A percentile compares a stretch with the other conserved stretches of the same genome.
phyloP scores from a whole-genome alignment of 1,284 basidiomycete genomes.

The Sanghuangporus sanghuang region DNA sequence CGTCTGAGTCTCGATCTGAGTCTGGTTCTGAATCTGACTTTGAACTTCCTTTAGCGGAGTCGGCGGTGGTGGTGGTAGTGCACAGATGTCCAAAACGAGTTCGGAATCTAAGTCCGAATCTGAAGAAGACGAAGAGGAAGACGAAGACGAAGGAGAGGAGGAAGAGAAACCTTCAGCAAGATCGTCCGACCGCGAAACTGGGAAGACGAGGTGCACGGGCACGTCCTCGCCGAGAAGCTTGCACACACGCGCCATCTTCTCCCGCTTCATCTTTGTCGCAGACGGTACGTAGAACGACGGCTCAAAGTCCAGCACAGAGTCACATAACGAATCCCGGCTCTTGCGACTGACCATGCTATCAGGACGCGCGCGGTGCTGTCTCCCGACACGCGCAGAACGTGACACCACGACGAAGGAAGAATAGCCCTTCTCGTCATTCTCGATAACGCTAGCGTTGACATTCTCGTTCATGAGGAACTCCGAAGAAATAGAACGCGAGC shows the following conservation, averaged over 20 bases:
- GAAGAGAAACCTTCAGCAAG: background rate
- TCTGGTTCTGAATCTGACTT: background rate
- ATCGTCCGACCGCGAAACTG: background rate
- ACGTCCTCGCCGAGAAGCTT: constrained; percentile 17
- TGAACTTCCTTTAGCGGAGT: background rate
- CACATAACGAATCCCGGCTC: constrained; percentile 8
- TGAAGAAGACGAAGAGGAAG: background rate
- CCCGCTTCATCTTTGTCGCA: constrained; percentile 4
- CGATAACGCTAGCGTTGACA: background rate
- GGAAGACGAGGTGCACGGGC: constrained; percentile 15
- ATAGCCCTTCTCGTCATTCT: background rate
- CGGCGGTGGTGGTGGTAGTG: background rate
- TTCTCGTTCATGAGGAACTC: background rate
- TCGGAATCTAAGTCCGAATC: background rate
- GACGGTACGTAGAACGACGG: constrained; percentile 12
- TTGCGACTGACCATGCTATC: background rate
- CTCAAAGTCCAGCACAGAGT: constrained; percentile 8
- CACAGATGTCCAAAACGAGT: constrained; percentile 5
- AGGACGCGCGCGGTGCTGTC: background rate
- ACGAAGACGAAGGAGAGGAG: background rate
- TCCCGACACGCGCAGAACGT: background rate
- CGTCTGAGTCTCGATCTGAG: background rate
- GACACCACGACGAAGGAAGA: background rate
- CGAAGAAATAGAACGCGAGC: constrained; percentile 4
- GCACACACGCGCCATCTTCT: constrained; percentile 18